Evolutionary conservation across 495 filamentous ascomycete genomes (phyloP), one percentile per base, ranked within the genome.

Genomic region (Aspergillus homomorphus): DNA sequence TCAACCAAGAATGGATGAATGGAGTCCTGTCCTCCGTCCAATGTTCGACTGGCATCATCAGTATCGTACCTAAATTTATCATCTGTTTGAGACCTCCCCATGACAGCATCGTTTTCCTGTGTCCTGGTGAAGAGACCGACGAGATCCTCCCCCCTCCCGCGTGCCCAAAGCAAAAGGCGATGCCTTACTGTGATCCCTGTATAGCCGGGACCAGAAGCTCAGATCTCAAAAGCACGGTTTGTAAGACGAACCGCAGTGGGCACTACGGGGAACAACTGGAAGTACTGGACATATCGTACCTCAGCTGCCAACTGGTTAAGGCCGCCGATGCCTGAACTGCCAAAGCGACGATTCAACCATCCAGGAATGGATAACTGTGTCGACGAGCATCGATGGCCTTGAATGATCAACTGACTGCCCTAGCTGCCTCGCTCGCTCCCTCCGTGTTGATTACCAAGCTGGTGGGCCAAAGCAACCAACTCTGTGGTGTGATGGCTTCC

Each of bases 271-370:
- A 48, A 48, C 45, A 19, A 48, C 18, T 48, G 45, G 19, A 28
- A 51, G 48, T 28, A 28, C 48, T 51, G 48, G 30, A 18, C 48
- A 24, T n/a, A n/a, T n/a, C n/a, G 22, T 8, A n/a, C 3, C 3
- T 28, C 23, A 48, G 45, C 6, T 51, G 30, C 48, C 48, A 51
- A 33, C 48, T 51, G 48, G 48, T 23, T 30, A 18, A 24, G 48
- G 14, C 24, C 8, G 48, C 48, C 1, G 24, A 24, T 51, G 48
- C 23, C 48, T 28, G 23, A 23, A 15, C 45, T 15, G 42, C 15
- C 42, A 4, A 14, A 18, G 4, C 2, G 2, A 18, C 3, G 4
- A 14, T 14, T 3, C 4, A 44, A 3, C 15, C 42, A 18, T 18
- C 42, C 42, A n/a, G n/a, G n/a, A n/a, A n/a, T n/a, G n/a, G n/a